Conservation (phyloP, 2,329 filamentous ascomycete species). For the Beauveria medogensis region DNA sequence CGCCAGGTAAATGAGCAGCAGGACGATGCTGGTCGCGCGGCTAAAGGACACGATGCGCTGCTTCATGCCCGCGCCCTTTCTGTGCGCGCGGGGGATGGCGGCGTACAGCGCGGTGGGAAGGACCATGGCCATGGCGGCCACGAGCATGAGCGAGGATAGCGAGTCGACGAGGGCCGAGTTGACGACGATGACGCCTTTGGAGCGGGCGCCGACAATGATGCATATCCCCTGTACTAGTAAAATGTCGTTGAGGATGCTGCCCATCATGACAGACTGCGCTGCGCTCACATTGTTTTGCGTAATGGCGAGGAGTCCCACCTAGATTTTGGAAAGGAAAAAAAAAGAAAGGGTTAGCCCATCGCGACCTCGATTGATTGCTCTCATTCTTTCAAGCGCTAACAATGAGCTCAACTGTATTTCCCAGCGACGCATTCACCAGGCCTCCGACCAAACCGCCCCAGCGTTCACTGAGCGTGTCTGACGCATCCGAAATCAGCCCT, state of each 20-base stretch:
- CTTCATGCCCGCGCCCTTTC: not conserved
- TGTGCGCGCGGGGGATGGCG: conserved; percentile 2
- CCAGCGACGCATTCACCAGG: conserved; percentile 14
- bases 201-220: conserved; percentile 13
- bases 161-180: conserved; percentile 14
- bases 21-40: conserved; percentile 12
- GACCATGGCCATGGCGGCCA: conserved; percentile 14
- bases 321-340: not conserved
- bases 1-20: conserved; percentile 12
- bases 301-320: conserved; percentile 14
- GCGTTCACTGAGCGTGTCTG: conserved; percentile 12
- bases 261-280: conserved; percentile 14
- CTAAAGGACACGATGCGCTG: conserved; percentile 13
- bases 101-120: conserved; percentile 14
- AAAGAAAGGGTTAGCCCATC: not conserved
- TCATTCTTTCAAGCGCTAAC: not conserved
- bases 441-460: conserved; percentile 13
- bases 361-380: too few relatives aligned
- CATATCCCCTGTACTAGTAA: conserved; percentile 14
- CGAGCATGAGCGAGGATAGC: conserved; percentile 14
- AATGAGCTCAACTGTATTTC: conserved; percentile 15
- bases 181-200: conserved; percentile 13
- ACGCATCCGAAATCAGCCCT: conserved; percentile 12
- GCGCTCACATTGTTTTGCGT: conserved; percentile 11
- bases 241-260: conserved; percentile 15